Evolutionary conservation across 179 eudicot genomes (phyloP), one percentile per base, ranked within the genome.

Genomic region (Beta corolliflora): DNA sequence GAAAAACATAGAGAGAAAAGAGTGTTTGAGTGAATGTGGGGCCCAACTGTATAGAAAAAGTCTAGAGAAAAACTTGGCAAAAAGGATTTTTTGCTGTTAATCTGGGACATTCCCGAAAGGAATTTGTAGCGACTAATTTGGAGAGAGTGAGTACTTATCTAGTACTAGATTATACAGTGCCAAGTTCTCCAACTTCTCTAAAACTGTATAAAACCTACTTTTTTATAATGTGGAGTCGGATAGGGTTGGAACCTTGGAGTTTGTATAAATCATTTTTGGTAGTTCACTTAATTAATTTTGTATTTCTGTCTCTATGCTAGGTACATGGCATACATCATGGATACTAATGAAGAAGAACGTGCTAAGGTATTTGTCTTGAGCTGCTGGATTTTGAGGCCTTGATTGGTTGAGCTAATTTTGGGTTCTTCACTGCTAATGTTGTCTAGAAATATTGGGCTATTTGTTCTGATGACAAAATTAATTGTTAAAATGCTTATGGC

Each of bases 241-340:
- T 11, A 69, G 79, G 52, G 12, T 73, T 78, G 21, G 1, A 36
- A 15, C 41, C 9, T 73, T 82, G 21, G 2, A 36, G 48, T 10
- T 83, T n/a, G 54, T 71, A 9, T 9, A 5, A n/a, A 18, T 48
- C 18, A 46, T 1, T 44, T 76, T 60, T 19, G 5, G 29, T 23
- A 19, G 23, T 18, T 50, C 72, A 23, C n/a, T 11, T 55, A 25
- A 58, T 45, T 56, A 9, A 44, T 19, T 3, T 76, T 81, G 23
- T 54, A 45, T 45, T 56, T 44, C 41, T 36, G 41, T 36, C 61
- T 21, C 15, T 54, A 7, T 79, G 71, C 25, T 83, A 96, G 98
- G 99, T 97, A 97, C 82, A 97, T 97, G 99, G 99, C 99, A 63
- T 97, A 91, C 78, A 94, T 97, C 74, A 97, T 97, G 99, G 99